Base-by-base conservation (phyloP, 2,329 filamentous ascomycete genomes). In the Lachnum nothofagi region DNA sequence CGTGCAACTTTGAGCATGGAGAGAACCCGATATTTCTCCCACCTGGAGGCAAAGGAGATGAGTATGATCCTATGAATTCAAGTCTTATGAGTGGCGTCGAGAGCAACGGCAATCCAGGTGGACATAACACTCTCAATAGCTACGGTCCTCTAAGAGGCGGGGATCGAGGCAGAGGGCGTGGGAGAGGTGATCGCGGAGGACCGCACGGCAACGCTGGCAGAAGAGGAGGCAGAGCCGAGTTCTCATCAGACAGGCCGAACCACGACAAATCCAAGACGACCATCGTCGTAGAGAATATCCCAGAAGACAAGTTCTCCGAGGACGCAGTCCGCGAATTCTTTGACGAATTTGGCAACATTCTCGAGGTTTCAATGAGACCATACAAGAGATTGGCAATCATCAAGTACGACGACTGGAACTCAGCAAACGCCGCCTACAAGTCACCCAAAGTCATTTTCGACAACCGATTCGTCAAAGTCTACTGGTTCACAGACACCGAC, bases 391-490 rank as follows among this genome's bases (percentile, higher is more conserved):
- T 88, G 14, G 87, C 87, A 1, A 71, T 87, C 24, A 74, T 93
- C 54, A 85, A 82, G 57, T 93, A 77, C 59, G 76, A 81, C 43
- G 75, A 74, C 35, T 86, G 83, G 76, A 74, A 75, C 5, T 69
- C 79, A 12, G 88, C 88, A 12, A 79, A 82, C 51, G 77, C 78
- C 14, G 88, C 88, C 2, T 89, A 88, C 64, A 76, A 77, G 40
- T 90, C 85, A 7, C 87, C 88, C 0, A 89, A 89, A 62, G 83
- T 83, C 40, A 83, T 93, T 38, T 93, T 91, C 62, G 85, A 91
- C 60, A 93, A 91, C 58, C 76, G 88, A 9, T 93, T 93, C 59
- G 88, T 93, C 42, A 91, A 89, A 60, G 84, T 91, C 0, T 90
- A 85, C 60, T 91, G 87, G 87, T 77, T 81, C 62, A 84, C 80